Percentiles rank a stretch among this genome's conserved stretches.
phyloP scores from a whole-genome alignment of 2,329 filamentous ascomycete species.

The Cyclaneusma minus region DNA sequence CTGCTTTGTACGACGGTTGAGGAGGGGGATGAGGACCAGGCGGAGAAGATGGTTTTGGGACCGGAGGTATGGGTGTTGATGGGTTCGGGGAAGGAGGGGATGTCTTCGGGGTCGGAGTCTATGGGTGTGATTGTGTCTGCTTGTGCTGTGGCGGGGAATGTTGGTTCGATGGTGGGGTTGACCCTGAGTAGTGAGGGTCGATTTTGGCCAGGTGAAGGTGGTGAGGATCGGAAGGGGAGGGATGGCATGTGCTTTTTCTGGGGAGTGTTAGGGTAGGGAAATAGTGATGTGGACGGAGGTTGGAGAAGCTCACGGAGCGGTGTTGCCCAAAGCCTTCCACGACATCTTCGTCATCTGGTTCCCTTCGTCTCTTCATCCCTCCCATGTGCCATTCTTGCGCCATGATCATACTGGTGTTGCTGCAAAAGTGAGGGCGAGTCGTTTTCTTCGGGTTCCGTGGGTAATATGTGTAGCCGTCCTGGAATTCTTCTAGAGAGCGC shows the following conservation, averaged over 20 bases:
- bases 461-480: too few species aligned
- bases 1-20: constrained; percentile 7
- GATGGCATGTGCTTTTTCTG: constrained; percentile 10
- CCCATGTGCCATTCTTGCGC: constrained; percentile 9
- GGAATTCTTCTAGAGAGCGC: too few species aligned
- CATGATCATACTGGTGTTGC: constrained; percentile 10
- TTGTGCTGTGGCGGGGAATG: constrained; percentile 10
- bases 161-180: constrained; percentile 1
- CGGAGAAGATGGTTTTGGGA: constrained; percentile 13
- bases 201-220: constrained; percentile 3
- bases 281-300: constrained; percentile 5
- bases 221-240: constrained; percentile 3
- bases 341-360: constrained; percentile 9
- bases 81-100: constrained; percentile 9
- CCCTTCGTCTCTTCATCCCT: constrained; percentile 16
- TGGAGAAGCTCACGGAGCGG: constrained; percentile 12
- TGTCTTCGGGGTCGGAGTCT: constrained; percentile 16
- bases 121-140: constrained; percentile 14
- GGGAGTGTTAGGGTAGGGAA: constrained; percentile 8
- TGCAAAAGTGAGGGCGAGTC: constrained; percentile 6
- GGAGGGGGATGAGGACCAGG: constrained; percentile 10
- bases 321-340: constrained; percentile 16
- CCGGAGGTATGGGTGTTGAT: constrained; percentile 10
- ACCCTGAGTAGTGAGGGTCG: background rate
- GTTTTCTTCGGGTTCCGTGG: constrained; percentile 2